These are phyloP conservation scores for Uncinocarpus reesii DNA, from an alignment of 2,329 filamentous ascomycete species.

Conservation along the genomic window DNA sequence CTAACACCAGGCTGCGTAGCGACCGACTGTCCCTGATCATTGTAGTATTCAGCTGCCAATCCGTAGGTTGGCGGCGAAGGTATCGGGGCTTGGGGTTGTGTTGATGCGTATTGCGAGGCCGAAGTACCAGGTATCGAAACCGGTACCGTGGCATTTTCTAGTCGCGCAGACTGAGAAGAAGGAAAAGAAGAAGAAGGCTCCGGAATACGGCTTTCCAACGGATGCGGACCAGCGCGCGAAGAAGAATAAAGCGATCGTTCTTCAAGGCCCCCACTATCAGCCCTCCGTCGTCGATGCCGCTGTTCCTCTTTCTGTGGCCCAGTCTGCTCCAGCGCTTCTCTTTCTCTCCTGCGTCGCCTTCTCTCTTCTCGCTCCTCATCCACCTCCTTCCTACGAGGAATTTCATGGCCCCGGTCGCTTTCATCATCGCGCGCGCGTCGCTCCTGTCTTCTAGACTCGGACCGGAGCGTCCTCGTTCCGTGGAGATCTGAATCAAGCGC, in stretches of 20 bases:
- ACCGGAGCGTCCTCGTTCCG: constrained; percentile 14
- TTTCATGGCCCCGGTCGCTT: constrained; percentile 7
- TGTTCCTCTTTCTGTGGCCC: background rate
- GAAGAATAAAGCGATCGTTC: constrained; percentile 1
- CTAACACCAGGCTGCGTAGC: constrained; percentile 50
- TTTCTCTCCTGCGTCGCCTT: constrained; percentile 4
- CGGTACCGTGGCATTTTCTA: background rate
- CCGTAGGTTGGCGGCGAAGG: constrained; percentile 33
- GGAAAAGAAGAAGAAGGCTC: background rate
- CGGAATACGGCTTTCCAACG: background rate
- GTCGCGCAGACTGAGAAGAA: background rate
- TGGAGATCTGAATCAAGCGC: constrained; percentile 4
- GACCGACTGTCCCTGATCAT: constrained; percentile 53
- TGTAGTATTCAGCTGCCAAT: constrained; percentile 52
- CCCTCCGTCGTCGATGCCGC: background rate
- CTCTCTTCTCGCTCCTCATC: background rate
- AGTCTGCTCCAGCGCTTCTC: constrained; percentile 3
- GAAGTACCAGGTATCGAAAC: background rate
- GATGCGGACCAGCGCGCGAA: background rate
- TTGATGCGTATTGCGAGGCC: background rate
- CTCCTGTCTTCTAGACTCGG: constrained; percentile 2
- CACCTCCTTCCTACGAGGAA: background rate
- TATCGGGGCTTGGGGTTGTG: constrained; percentile 4
- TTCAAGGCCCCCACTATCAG: background rate
- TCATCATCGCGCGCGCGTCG: constrained; percentile 6